Evolutionary conservation across 805 yeast genomes (phyloP), one percentile per base, ranked within the genome.

Genomic region (Teunomyces gatunensis): DNA sequence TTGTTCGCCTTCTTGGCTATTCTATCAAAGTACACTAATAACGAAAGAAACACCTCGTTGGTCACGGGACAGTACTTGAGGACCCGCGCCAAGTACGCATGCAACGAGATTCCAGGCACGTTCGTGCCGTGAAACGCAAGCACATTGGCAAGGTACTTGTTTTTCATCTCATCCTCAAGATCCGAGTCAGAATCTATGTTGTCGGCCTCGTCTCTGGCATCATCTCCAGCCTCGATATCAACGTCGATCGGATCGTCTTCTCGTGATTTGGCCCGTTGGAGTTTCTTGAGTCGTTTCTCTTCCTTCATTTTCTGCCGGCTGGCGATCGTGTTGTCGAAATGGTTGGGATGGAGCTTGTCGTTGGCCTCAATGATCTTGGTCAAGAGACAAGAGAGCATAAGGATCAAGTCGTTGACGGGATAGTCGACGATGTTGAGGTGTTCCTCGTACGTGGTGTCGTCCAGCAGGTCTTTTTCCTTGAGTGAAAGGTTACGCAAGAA

Each of bases 11-110:
- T 78, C 60, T 88, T 88, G 15, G 96, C 94, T 39, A 92, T 89
- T 52, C 98, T 74, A 68, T 94, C 99, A 69, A 94, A 90, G 65
- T 94, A 94, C 27, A 94, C 97, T 57, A 94, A 74, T 30, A 94
- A 69, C 33, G 96, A 85, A 42, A 94, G 71, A 65, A 91, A 94
- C 29, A 94, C 98, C 64, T 94, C 98, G 67, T 92, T 92, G 2
- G 99, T 91, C n/a, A 94, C 94, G 0, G 99, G 98, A 65, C 99
- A 94, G 69, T 94, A 94, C 67, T 92, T 92, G 63, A 92, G 80
- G 25, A 94, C 92, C 61, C 99, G 82, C 37, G 89, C 80, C 50
- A 94, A 75, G 63, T 94, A 94, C 17, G 96, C 94, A 58, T 89
- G 90, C 42, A 94, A 77, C 10, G 91, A 81, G 46, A 94, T 94